Conservation (phyloP, 495 filamentous ascomycete species). For the Xylaria cubensis region DNA sequence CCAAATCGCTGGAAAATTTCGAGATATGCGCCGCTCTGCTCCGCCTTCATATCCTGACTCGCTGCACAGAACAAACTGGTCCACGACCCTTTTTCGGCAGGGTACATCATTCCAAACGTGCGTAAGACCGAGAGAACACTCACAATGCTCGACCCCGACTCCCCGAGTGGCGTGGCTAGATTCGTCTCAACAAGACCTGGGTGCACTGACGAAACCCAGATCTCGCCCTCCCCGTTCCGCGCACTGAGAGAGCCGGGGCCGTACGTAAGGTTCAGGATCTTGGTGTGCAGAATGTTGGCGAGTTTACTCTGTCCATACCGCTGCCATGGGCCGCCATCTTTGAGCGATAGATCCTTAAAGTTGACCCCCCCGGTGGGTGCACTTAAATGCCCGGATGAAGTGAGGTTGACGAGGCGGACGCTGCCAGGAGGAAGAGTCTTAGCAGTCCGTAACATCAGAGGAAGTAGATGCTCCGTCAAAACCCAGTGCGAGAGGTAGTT, state of each 20-base stretch:
- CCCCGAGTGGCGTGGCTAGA: slow-evolving; percentile 31
- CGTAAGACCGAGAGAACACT: slow-evolving; percentile 35
- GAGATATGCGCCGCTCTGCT: slow-evolving; percentile 49
- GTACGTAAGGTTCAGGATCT: slow-evolving; percentile 41
- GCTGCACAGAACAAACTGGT: slow-evolving; percentile 50
- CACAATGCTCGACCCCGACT: slow-evolving; percentile 29
- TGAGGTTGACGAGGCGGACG: slow-evolving; percentile 51
- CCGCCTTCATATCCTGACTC: slow-evolving; percentile 46
- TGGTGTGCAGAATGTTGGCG: slow-evolving; percentile 50
- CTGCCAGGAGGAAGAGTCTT: slow-evolving; percentile 32
- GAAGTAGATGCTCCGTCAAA: slow-evolving; percentile 50
- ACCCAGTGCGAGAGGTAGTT: slow-evolving; percentile 56
- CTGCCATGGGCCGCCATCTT: slow-evolving; percentile 32
- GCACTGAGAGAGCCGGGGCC: slow-evolving; percentile 45
- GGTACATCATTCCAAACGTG: slow-evolving; percentile 36
- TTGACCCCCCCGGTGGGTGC: slow-evolving; percentile 46
- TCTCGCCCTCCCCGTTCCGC: slow-evolving; percentile 41
- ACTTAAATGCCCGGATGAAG: slow-evolving; percentile 44
- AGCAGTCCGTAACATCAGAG: slow-evolving; percentile 41
- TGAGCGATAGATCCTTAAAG: slow-evolving; percentile 29
- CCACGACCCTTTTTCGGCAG: slow-evolving; percentile 49
- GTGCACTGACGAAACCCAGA: slow-evolving; percentile 51
- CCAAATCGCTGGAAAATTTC: slow-evolving; percentile 37
- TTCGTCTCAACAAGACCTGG: slow-evolving; percentile 52
- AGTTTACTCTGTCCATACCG: slow-evolving; percentile 58